Percentiles rank a stretch among this genome's conserved stretches.
These are phyloP conservation scores for Neurospora sp. DNA, from an alignment of 495 filamentous ascomycete species.

Conservation along the genomic window DNA sequence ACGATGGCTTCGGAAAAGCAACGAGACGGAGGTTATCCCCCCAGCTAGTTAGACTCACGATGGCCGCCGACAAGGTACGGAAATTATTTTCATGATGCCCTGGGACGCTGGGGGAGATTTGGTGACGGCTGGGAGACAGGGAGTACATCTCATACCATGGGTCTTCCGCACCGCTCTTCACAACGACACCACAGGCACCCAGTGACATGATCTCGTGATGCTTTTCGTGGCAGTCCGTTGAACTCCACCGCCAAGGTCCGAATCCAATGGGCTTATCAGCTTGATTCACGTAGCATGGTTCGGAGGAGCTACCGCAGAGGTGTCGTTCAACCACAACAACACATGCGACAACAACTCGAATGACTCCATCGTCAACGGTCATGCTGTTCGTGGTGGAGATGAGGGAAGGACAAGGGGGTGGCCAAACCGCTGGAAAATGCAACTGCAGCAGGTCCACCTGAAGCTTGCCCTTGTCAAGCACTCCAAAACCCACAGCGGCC, in stretches of 20 bases:
- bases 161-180: not conserved
- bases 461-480: too few relatives aligned
- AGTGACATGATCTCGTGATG: not conserved
- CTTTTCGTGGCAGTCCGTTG: too few relatives aligned
- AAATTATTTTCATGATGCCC: not conserved
- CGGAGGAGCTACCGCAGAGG: not conserved
- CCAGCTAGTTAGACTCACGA: not conserved
- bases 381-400: not conserved
- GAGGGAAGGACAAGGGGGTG: not conserved
- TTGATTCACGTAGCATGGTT: not conserved
- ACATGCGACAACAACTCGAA: not conserved
- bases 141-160: not conserved
- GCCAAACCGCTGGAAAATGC: not conserved
- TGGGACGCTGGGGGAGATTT: not conserved
- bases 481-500: not conserved
- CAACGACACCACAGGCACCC: not conserved
- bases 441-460: not conserved
- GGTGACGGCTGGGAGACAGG: not conserved
- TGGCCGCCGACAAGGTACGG: not conserved
- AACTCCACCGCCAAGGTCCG: not conserved
- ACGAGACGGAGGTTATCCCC: not conserved
- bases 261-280: not conserved
- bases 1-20: not conserved
- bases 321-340: not conserved
- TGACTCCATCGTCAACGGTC: not conserved